Percentiles rank a stretch among this genome's conserved stretches.
phyloP scores from a whole-genome alignment of 305 asterid species.

The Fraxinus baroniana region DNA sequence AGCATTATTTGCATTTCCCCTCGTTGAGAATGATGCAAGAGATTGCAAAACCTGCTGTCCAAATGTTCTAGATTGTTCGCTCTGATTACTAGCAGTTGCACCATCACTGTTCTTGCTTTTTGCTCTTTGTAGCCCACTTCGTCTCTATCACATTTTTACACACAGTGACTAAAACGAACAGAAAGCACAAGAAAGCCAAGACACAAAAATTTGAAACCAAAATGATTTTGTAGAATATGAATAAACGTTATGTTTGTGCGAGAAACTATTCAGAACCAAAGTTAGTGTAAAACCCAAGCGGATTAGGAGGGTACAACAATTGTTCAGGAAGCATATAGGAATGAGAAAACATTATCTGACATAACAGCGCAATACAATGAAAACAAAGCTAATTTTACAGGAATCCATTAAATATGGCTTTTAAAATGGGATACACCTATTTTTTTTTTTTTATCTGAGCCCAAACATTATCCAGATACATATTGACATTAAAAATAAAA shows the following conservation, averaged over 20 bases:
- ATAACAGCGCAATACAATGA: background rate
- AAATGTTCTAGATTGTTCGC: conserved; percentile 43
- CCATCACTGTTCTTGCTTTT: conserved; percentile 36
- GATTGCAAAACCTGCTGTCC: conserved; percentile 76
- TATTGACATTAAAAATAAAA: background rate
- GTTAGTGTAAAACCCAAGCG: background rate
- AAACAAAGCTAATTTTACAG: background rate
- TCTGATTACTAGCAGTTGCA: conserved; percentile 43
- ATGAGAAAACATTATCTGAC: background rate
- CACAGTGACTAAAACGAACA: background rate
- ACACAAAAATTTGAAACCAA: background rate
- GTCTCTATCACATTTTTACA: conserved; percentile 47
- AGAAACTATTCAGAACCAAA: background rate
- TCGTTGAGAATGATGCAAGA: conserved; percentile 46
- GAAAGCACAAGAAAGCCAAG: background rate
- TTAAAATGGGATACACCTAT: background rate
- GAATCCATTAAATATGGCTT: background rate
- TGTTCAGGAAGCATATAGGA: background rate
- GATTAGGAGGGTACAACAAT: background rate
- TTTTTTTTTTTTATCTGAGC: background rate
- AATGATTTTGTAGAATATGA: background rate
- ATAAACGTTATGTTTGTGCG: conserved; percentile 7
- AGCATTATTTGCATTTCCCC: conserved; percentile 31
- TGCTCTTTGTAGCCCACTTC: conserved; percentile 44
- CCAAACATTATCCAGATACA: background rate